Evolutionary conservation across 73 alveolate species (phyloP).

Genomic region (Paramecium primaurelia): DNA sequence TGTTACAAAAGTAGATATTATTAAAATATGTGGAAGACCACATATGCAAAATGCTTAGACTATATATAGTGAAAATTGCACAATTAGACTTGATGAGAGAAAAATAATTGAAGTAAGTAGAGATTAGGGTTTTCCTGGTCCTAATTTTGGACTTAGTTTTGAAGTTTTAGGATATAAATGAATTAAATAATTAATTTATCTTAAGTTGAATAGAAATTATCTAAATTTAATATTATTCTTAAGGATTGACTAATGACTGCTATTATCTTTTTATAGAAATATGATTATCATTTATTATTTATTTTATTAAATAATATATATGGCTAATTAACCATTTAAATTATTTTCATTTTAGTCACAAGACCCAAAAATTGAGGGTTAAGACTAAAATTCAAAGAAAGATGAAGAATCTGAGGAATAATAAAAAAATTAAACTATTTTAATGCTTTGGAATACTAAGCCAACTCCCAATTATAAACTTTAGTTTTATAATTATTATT

Average conservation of each 20-base stretch:
- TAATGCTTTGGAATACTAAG: conserved; percentile 6
- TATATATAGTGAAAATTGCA: neutral
- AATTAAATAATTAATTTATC: too few species aligned
- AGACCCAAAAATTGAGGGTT: neutral
- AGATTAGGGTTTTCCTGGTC: neutral
- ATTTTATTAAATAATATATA: neutral
- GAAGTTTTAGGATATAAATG: neutral
- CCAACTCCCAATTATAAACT: neutral
- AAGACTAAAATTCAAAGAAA: neutral
- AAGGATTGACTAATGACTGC: neutral
- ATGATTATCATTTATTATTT: neutral
- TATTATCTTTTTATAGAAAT: neutral
- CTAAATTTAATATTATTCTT: too few species aligned
- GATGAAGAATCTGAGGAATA: neutral
- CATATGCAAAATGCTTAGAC: neutral
- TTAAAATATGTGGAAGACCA: neutral
- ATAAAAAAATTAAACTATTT: neutral
- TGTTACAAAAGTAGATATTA: neutral
- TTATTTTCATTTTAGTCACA: neutral
- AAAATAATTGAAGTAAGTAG: neutral
- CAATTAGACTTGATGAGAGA: neutral
- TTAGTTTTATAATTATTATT: neutral
- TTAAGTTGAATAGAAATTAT: too few species aligned
- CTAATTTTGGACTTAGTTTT: neutral
- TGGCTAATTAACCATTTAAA: neutral